phyloP scores from a whole-genome alignment of 441 rosid species.

The Jatropha multifida region DNA sequence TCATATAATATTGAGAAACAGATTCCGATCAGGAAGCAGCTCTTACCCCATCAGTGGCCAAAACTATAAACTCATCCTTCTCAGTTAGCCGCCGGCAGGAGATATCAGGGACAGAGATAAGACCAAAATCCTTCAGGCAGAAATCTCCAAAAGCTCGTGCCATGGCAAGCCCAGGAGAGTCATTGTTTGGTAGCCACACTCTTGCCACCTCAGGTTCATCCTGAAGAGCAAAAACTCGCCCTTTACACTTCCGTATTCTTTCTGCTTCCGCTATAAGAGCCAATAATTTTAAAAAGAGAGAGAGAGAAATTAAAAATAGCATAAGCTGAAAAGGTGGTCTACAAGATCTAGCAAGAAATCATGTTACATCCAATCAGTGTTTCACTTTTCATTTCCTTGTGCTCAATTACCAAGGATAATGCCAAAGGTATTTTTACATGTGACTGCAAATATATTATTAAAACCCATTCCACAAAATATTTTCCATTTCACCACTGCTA shows the following conservation, averaged over 20 bases:
- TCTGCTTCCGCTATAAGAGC: slow-evolving; percentile 74
- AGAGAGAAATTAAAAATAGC: background rate
- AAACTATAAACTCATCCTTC: slow-evolving; percentile 78
- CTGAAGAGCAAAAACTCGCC: slow-evolving; percentile 92
- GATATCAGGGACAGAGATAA: slow-evolving; percentile 88
- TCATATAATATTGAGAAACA: background rate
- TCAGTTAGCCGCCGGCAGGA: slow-evolving; percentile 55
- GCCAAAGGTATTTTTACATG: background rate
- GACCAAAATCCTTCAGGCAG: slow-evolving; percentile 92
- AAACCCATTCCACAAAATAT: background rate
- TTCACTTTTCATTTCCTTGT: background rate
- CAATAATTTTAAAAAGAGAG: background rate
- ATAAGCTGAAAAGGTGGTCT: background rate
- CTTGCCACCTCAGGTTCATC: slow-evolving; percentile 95
- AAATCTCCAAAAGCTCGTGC: slow-evolving; percentile 99
- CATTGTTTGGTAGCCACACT: slow-evolving; percentile 87
- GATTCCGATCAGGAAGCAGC: background rate
- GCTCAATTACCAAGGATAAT: background rate
- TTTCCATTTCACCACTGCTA: background rate
- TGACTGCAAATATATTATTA: background rate
- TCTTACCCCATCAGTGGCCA: slow-evolving; percentile 95
- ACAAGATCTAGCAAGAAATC: slow-evolving; percentile 4
- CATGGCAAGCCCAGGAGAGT: slow-evolving; percentile 99
- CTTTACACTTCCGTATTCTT: slow-evolving; percentile 75
- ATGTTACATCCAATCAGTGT: background rate